A percentile compares a stretch with the other conserved stretches of the same genome.
phyloP scores from a whole-genome alignment of 2,329 filamentous ascomycete species.

The Grosmannia penicillata region DNA sequence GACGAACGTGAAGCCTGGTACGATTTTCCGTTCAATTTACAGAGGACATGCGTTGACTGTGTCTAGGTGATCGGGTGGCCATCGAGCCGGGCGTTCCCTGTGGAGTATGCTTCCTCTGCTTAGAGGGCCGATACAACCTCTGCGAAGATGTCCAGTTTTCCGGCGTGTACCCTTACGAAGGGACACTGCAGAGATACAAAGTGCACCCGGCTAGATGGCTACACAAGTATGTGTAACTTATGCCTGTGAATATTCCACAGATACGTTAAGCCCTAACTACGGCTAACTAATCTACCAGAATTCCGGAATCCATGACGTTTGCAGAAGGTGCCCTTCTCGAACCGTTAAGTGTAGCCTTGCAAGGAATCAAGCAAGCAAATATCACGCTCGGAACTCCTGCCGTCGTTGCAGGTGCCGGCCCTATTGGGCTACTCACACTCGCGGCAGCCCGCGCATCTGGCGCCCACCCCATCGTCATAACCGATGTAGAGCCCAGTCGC shows the following conservation, averaged over 20 bases:
- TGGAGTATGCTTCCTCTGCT: conserved; percentile 41
- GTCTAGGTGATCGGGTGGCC: conserved; percentile 51
- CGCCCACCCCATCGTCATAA: conserved; percentile 48
- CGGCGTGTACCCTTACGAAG: conserved; percentile 45
- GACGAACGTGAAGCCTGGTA: conserved; percentile 27
- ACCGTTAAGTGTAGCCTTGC: conserved; percentile 47
- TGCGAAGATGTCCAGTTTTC: conserved; percentile 47
- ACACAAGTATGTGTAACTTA: conserved; percentile 32
- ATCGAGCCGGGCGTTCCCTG: conserved; percentile 54
- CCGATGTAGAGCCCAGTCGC: conserved; percentile 41
- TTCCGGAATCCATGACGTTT: conserved; percentile 41
- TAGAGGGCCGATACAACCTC: conserved; percentile 46
- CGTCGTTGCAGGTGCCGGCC: conserved; percentile 46
- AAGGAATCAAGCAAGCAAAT: conserved; percentile 38
- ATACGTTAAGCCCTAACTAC: no score
- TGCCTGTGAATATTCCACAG: no score
- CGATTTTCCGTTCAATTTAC: no score
- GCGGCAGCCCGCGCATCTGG: conserved; percentile 45
- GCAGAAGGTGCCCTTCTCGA: conserved; percentile 48
- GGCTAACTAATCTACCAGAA: no score
- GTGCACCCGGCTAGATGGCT: conserved; percentile 46
- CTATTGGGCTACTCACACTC: conserved; percentile 45
- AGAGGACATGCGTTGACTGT: no score
- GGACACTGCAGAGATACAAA: conserved; percentile 47
- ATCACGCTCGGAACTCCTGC: conserved; percentile 39